Conservation (phyloP, 2,329 filamentous ascomycete genomes). For the Alternaria viburni region DNA sequence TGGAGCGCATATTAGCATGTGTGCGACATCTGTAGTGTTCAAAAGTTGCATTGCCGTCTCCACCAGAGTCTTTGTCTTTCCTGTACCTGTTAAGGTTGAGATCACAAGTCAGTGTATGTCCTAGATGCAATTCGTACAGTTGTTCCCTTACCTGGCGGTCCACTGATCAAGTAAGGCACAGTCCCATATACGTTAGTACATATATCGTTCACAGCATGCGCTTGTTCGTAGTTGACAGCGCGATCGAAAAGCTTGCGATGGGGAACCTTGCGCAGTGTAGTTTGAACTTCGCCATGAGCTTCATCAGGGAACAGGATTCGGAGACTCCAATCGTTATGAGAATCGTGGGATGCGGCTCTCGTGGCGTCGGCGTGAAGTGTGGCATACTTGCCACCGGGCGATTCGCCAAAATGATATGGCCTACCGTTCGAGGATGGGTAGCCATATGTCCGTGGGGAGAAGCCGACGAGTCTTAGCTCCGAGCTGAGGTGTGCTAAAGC, state of each 20-base stretch:
- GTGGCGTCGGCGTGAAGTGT: not conserved
- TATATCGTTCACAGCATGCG: conserved; percentile 54
- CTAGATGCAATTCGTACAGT: conserved; percentile 31
- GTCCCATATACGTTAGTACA: conserved; percentile 51
- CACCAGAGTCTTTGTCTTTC: conserved; percentile 60
- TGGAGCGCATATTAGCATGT: conserved; percentile 54
- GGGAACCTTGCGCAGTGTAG: conserved; percentile 43
- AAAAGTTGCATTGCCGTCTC: conserved; percentile 51
- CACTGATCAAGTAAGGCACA: conserved; percentile 56
- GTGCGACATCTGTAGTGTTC: conserved; percentile 25
- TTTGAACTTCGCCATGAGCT: conserved; percentile 49
- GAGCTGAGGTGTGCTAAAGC: conserved; percentile 13
- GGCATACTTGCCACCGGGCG: not conserved
- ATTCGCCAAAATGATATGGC: not conserved
- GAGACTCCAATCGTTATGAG: conserved; percentile 38
- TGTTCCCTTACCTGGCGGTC: conserved; percentile 59
- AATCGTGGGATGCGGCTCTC: not conserved
- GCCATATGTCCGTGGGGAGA: not conserved
- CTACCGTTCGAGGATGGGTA: not conserved
- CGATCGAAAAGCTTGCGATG: conserved; percentile 48
- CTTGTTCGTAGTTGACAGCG: conserved; percentile 57
- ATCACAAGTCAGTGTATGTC: not conserved
- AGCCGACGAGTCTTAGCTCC: conserved; percentile 4
- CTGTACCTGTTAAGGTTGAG: conserved; percentile 47
- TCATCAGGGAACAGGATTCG: conserved; percentile 54